Evolutionary conservation across 192 early-diverging fungal species (phyloP).

Genomic region (Physocladia obscura): DNA sequence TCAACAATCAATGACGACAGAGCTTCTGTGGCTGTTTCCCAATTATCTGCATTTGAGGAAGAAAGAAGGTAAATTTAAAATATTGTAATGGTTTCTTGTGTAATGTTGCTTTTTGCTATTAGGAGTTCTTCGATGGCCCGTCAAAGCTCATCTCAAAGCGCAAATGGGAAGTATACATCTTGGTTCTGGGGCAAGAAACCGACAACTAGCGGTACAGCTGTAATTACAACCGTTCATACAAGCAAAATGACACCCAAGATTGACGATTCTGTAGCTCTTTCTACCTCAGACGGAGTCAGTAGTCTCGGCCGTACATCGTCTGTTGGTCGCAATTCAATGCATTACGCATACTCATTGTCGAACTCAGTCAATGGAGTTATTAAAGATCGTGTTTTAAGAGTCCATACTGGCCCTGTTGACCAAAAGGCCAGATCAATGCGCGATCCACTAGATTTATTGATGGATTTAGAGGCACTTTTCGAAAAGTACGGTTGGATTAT

Average conservation of each 20-base stretch:
- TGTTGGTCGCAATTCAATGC: no score
- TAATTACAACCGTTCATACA: background rate
- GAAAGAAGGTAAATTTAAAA: background rate
- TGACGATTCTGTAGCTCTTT: background rate
- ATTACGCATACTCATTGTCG: constrained; percentile 16
- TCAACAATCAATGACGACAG: background rate
- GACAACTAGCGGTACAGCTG: background rate
- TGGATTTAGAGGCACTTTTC: constrained; percentile 11
- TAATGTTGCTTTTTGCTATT: background rate
- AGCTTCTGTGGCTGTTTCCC: background rate
- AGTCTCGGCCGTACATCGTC: background rate
- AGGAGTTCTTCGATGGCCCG: background rate
- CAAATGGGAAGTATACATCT: background rate
- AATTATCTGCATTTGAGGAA: background rate
- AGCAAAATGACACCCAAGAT: background rate
- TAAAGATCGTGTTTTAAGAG: background rate
- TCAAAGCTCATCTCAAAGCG: no score
- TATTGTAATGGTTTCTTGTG: background rate
- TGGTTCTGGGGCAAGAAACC: background rate
- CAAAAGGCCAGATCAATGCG: constrained; percentile 16
- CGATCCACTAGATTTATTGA: constrained; percentile 21
- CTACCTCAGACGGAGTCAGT: background rate
- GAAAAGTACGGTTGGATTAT: constrained; percentile 20
- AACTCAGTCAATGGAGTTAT: constrained; percentile 12
- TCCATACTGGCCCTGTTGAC: constrained; percentile 25